Evolutionary conservation across 805 yeast species (phyloP), one percentile per base, ranked within the genome.

Genomic region (Spathaspora boniae): DNA sequence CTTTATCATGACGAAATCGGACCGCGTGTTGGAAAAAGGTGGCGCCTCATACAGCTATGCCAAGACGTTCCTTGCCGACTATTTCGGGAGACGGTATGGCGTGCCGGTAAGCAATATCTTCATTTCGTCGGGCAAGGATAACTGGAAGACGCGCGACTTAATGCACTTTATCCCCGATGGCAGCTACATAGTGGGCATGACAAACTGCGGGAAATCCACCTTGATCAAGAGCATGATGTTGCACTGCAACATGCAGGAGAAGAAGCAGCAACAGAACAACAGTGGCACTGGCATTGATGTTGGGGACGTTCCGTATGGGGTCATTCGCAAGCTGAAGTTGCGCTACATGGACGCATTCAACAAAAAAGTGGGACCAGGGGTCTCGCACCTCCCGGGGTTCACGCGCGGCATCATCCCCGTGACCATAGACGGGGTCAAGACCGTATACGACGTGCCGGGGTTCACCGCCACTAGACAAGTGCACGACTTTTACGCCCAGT

Each of bases 191-290:
- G 59, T 83, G 15, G 94, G 94, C 1, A 70, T 69, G 40, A 77
- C 82, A 8, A 84, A 84, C 48, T 68, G 75, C 9, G 94, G 94
- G 1, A 84, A 84, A 51, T 77, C 86, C 2, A 68, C 82, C 2
- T 45, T 84, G 24, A 65, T 82, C 1, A 74, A 70, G 44, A 48
- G 76, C 14, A 43, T 82, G 14, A 41, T 73, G 17, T 56, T 51
- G 4, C 25, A 27, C 12, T 34, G 38, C 17, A 34, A 43, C 29
- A 32, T 38, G 19, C 37, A 42, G 12, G 29, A 29, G 11, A 50
- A 41, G 31, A 35, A 40, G 16, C 12, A 26, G 38, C 23, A n/a
- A 26, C 9, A 6, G 14, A 23, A 15, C 22, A 17, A 16, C 30
- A 4, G 27, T 14, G 24, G 24, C 3, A 9, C 16, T 4, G n/a